These are phyloP conservation scores for Aechmea fasciata DNA, from an alignment of 176 grass and related monocot species.

Conservation along the genomic window DNA sequence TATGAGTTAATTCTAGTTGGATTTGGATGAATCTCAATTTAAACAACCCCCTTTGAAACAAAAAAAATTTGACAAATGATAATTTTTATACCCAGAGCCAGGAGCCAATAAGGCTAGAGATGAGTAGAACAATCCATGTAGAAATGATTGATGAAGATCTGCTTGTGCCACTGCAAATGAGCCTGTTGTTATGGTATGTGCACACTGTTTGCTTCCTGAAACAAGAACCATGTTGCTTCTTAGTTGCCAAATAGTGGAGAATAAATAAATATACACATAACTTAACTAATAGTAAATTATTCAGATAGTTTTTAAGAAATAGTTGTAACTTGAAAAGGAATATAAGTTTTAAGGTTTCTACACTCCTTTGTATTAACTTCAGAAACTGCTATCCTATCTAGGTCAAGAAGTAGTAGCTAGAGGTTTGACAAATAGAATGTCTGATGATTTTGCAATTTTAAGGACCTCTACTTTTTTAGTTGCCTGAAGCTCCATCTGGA, in stretches of 20 bases:
- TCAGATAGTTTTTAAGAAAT: neutral
- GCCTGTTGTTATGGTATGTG: conserved; percentile 45
- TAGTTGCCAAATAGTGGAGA: neutral
- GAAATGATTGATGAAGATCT: conserved; percentile 8
- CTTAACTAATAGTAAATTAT: neutral
- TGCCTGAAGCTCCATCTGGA: too few relatives aligned
- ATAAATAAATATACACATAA: too few relatives aligned
- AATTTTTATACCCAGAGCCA: conserved; percentile 4
- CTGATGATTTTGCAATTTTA: too few relatives aligned
- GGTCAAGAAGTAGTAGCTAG: too few relatives aligned
- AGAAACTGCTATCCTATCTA: too few relatives aligned
- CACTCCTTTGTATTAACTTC: too few relatives aligned
- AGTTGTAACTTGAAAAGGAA: neutral
- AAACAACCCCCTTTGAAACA: neutral
- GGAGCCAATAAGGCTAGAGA: conserved; percentile 13
- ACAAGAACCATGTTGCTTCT: neutral
- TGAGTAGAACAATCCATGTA: conserved; percentile 23
- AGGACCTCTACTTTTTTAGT: too few relatives aligned
- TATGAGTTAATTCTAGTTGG: neutral
- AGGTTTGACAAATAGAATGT: too few relatives aligned
- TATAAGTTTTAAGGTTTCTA: too few relatives aligned
- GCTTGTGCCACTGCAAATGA: conserved; percentile 34
- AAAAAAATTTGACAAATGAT: neutral
- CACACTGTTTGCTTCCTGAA: conserved; percentile 46
- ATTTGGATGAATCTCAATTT: neutral